phyloP scores from a whole-genome alignment of 805 yeast species.

The Kodamaea neixiangensis region DNA sequence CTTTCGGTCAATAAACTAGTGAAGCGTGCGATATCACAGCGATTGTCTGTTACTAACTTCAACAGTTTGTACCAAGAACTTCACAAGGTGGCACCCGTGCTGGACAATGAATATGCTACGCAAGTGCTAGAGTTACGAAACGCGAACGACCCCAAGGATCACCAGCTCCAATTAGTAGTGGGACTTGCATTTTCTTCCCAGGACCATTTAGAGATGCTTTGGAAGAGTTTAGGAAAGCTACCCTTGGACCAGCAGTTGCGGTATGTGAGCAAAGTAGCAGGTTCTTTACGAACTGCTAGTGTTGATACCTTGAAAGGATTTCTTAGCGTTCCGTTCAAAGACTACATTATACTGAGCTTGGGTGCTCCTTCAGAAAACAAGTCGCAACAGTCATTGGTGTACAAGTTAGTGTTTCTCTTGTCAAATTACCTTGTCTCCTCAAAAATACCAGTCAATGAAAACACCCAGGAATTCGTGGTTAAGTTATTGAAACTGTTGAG shows the following conservation, averaged over 20 bases:
- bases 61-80: conserved; percentile 30
- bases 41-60: conserved; percentile 26
- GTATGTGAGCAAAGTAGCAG: conserved; percentile 13
- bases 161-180: conserved; percentile 18
- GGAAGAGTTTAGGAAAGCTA: conserved; percentile 20
- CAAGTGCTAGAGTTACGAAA: conserved; percentile 23
- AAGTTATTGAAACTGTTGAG: conserved; percentile 4
- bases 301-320: conserved; percentile 10
- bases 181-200: conserved; percentile 21
- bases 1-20: conserved; percentile 19
- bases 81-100: conserved; percentile 19
- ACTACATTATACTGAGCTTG: conserved; percentile 12
- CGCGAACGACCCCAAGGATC: conserved; percentile 9
- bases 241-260: conserved; percentile 13
- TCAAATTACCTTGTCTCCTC: conserved; percentile 10
- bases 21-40: conserved; percentile 20
- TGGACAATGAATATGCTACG: conserved; percentile 27
- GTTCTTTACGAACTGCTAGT: neutral
- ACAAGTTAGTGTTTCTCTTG: conserved; percentile 3
- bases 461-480: conserved; percentile 2
- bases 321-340: conserved; percentile 14
- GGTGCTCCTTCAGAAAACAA: neutral
- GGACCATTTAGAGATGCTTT: conserved; percentile 23
- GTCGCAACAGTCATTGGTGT: neutral
- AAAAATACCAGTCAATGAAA: neutral